Conservation (phyloP, 441 rosid genomes). For the Capsella rubella region DNA sequence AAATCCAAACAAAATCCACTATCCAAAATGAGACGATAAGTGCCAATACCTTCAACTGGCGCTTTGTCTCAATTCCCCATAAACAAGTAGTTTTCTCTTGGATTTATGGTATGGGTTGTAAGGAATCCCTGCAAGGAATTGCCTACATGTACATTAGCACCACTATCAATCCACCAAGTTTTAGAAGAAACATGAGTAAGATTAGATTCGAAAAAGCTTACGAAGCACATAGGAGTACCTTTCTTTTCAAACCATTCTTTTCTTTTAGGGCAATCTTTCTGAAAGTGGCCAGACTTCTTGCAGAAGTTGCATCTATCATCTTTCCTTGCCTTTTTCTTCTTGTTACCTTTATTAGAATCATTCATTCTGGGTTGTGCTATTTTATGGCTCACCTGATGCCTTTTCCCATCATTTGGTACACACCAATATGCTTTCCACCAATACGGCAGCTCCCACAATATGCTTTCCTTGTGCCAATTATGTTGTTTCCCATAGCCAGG, state of each 20-base stretch:
- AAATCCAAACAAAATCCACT: conserved; percentile 2
- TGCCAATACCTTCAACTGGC: background rate
- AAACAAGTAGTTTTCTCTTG: too few species aligned
- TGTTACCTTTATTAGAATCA: background rate
- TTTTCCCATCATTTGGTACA: background rate
- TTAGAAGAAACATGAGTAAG: too few species aligned
- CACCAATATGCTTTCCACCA: too few species aligned
- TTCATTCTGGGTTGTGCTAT: background rate
- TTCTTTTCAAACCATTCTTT: conserved; percentile 20
- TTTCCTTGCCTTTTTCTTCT: conserved; percentile 9
- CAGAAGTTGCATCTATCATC: conserved; percentile 2
- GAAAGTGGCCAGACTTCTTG: background rate
- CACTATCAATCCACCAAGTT: too few species aligned
- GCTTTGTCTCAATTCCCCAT: background rate
- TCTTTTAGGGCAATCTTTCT: background rate
- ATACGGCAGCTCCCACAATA: too few species aligned
- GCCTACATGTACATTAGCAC: too few species aligned
- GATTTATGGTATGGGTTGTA: background rate
- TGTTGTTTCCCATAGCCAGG: too few species aligned
- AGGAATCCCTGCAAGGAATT: conserved; percentile 11
- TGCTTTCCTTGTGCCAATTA: too few species aligned
- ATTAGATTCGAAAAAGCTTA: conserved; percentile 15
- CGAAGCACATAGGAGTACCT: background rate
- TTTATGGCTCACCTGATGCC: background rate
- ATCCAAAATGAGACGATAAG: background rate